Conservation (phyloP, 208 protist genomes). For the Leishmania lainsoni region DNA sequence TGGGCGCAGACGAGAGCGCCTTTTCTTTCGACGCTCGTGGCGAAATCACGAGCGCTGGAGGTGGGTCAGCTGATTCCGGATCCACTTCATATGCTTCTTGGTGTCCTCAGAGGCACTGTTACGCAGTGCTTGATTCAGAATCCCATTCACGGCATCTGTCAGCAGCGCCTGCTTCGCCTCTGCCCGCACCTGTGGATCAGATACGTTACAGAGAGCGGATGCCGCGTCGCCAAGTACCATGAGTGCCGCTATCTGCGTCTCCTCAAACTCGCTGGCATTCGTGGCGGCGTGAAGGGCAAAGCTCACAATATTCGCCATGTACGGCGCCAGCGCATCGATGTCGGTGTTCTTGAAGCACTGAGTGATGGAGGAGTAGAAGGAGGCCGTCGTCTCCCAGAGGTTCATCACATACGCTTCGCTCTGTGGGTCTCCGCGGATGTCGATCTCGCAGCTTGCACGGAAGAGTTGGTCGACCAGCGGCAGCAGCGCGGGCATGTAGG, state of each 20-base stretch:
- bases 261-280: slow-evolving; percentile 48
- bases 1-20: neutral
- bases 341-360: slow-evolving; percentile 74
- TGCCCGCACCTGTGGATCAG: slow-evolving; percentile 47
- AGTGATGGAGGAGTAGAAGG: slow-evolving; percentile 79
- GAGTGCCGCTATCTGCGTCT: slow-evolving; percentile 62
- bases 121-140: slow-evolving; percentile 38
- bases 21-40: too few relatives aligned
- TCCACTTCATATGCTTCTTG: slow-evolving; percentile 72
- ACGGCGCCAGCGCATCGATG: slow-evolving; percentile 47
- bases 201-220: slow-evolving; percentile 55
- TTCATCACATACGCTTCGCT: slow-evolving; percentile 83
- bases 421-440: slow-evolving; percentile 71
- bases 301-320: slow-evolving; percentile 67
- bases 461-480: slow-evolving; percentile 72
- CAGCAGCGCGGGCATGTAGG: slow-evolving; percentile 89
- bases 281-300: slow-evolving; percentile 70
- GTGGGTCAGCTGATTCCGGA: slow-evolving; percentile 54
- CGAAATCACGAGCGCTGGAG: slow-evolving; percentile 27
- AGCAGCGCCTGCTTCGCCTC: slow-evolving; percentile 73
- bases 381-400: slow-evolving; percentile 73
- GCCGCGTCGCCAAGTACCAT: slow-evolving; percentile 88
- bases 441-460: slow-evolving; percentile 57
- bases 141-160: slow-evolving; percentile 32
- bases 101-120: slow-evolving; percentile 38